A percentile compares a stretch with the other conserved stretches of the same genome.
phyloP scores from a whole-genome alignment of 2,329 filamentous ascomycete genomes.

The Metarhizium guizhouense region DNA sequence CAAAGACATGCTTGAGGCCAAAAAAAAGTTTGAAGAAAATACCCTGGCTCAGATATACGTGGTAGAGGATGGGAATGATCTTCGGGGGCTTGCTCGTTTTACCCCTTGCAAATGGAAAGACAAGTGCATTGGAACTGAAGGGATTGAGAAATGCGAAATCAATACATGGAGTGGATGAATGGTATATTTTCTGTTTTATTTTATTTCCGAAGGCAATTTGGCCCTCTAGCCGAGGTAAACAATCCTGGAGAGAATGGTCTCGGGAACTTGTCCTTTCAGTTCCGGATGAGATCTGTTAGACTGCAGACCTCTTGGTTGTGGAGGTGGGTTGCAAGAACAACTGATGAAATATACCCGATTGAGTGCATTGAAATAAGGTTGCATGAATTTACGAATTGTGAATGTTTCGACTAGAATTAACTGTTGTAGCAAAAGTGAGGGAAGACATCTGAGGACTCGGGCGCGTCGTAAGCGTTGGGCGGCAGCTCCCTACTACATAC shows the following conservation, averaged over 20 bases:
- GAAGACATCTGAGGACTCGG: too few species aligned
- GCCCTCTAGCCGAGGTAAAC: not conserved
- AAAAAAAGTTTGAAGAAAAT: conserved; percentile 21
- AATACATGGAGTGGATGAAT: not conserved
- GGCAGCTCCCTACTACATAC: too few species aligned
- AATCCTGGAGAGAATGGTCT: not conserved
- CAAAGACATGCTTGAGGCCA: conserved; percentile 18
- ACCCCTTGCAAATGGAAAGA: not conserved
- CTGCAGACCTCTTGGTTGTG: not conserved
- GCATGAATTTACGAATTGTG: conserved; percentile 5
- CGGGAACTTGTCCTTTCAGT: not conserved
- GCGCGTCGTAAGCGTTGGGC: too few species aligned
- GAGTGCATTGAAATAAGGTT: not conserved
- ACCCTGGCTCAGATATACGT: conserved; percentile 15
- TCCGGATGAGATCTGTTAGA: not conserved
- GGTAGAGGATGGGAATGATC: not conserved
- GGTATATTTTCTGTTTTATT: not conserved
- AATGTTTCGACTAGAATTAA: too few species aligned
- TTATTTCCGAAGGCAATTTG: not conserved
- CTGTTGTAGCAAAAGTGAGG: too few species aligned
- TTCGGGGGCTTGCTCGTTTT: not conserved
- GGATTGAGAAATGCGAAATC: not conserved
- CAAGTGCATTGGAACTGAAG: not conserved
- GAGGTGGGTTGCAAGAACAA: not conserved
- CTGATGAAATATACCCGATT: not conserved